Percentiles rank a stretch among this genome's conserved stretches.
Conservation (phyloP, 805 yeast species). For the Candida nitratophila region DNA sequence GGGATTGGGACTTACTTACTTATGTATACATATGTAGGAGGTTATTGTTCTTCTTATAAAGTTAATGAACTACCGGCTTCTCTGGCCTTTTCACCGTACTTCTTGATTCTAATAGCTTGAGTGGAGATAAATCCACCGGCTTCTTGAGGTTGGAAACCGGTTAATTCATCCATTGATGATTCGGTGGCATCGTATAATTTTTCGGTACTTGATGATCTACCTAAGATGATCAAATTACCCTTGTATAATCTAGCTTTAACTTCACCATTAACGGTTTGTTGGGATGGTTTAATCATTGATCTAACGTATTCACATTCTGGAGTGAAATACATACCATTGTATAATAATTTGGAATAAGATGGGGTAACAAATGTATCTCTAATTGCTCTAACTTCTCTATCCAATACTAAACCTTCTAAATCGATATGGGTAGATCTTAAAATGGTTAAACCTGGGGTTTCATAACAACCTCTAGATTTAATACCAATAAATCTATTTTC, state of each 20-base stretch:
- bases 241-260: slow-evolving; percentile 93
- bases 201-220: slow-evolving; percentile 94
- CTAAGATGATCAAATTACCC: slow-evolving; percentile 77
- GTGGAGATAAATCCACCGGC: slow-evolving; percentile 97
- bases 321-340: slow-evolving; percentile 96
- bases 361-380: slow-evolving; percentile 96
- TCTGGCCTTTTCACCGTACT: slow-evolving; percentile 93
- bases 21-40: too few species aligned
- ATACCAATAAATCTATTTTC: slow-evolving; percentile 98
- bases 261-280: slow-evolving; percentile 89
- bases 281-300: slow-evolving; percentile 91
- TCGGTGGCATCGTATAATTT: slow-evolving; percentile 96
- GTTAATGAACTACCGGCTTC: slow-evolving; percentile 56
- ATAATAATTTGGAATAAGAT: slow-evolving; percentile 79
- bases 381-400: slow-evolving; percentile 94
- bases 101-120: slow-evolving; percentile 96
- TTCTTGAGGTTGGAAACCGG: slow-evolving; percentile 96
- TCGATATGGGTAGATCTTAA: slow-evolving; percentile 94
- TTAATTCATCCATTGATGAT: slow-evolving; percentile 98
- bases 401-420: slow-evolving; percentile 93
- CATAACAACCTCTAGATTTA: slow-evolving; percentile 99
- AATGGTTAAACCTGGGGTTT: slow-evolving; percentile 95
- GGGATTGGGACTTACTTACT: too few species aligned
- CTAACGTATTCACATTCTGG: slow-evolving; percentile 98
- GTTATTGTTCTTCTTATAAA: too few species aligned